Percentiles rank a stretch among this genome's conserved stretches.
These are phyloP conservation scores for Ceriops decandra DNA, from an alignment of 345 rosid genomes.

Conservation along the genomic window DNA sequence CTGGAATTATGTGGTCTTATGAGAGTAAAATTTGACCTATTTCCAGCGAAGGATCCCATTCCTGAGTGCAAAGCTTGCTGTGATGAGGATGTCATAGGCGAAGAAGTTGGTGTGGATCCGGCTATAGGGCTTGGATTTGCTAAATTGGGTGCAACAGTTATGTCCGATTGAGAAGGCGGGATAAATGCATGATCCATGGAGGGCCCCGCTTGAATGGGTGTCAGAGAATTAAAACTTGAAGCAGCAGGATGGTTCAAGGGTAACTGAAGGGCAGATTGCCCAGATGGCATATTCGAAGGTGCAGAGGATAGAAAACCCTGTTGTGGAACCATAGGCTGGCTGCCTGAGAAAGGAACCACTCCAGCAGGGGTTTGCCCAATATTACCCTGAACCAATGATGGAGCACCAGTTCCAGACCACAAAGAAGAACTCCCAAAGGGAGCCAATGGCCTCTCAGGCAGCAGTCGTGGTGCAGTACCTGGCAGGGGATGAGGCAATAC, in stretches of 20 bases:
- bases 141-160: conserved; percentile 19
- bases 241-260: conserved; percentile 33
- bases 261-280: conserved; percentile 24
- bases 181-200: conserved; percentile 23
- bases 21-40: conserved; percentile 35
- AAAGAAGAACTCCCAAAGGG: conserved; percentile 35
- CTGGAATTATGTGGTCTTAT: conserved; percentile 36
- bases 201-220: conserved; percentile 17
- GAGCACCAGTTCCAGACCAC: conserved; percentile 31
- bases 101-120: conserved; percentile 13
- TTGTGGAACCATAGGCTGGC: conserved; percentile 37
- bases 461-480: conserved; percentile 33
- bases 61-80: conserved; percentile 29
- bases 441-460: conserved; percentile 25
- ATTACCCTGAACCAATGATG: conserved; percentile 29
- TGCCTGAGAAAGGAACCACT: conserved; percentile 34
- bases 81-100: conserved; percentile 26
- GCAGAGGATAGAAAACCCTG: conserved; percentile 28
- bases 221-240: conserved; percentile 30
- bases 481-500: conserved; percentile 36
- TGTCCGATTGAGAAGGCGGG: conserved; percentile 23
- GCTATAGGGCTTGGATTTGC: conserved; percentile 14
- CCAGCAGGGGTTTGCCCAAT: conserved; percentile 30
- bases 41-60: conserved; percentile 29
- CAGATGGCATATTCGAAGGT: conserved; percentile 23